phyloP scores from a whole-genome alignment of 371 early-diverging fungal genomes.

The Parasitella parasitica region DNA sequence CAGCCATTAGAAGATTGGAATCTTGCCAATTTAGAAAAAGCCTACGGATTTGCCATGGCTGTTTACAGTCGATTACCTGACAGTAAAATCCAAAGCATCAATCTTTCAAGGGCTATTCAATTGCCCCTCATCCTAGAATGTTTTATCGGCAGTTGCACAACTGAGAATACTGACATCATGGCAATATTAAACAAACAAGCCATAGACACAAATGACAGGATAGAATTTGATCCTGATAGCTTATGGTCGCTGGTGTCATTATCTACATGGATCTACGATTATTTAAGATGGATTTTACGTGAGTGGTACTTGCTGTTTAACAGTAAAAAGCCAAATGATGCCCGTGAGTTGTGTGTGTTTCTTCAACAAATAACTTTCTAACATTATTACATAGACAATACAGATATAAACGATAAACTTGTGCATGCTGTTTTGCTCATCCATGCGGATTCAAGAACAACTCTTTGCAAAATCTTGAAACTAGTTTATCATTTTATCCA shows the following conservation, averaged over 20 bases:
- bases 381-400: not conserved
- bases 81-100: slow-evolving; percentile 27
- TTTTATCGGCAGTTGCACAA: slow-evolving; percentile 37
- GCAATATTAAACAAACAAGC: slow-evolving; percentile 16
- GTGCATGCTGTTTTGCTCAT: slow-evolving; percentile 36
- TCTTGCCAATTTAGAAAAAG: slow-evolving; percentile 26
- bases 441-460: slow-evolving; percentile 27
- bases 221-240: slow-evolving; percentile 33
- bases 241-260: slow-evolving; percentile 43
- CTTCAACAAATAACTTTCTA: not conserved
- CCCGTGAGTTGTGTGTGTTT: slow-evolving; percentile 20
- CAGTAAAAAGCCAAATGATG: slow-evolving; percentile 23
- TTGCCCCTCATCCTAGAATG: slow-evolving; percentile 43
- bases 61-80: slow-evolving; percentile 22
- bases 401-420: slow-evolving; percentile 23
- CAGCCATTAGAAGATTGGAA: slow-evolving; percentile 26
- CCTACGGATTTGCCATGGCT: slow-evolving; percentile 37
- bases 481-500: slow-evolving; percentile 36
- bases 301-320: slow-evolving; percentile 42
- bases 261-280: slow-evolving; percentile 38
- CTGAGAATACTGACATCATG: slow-evolving; percentile 17
- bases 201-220: not conserved
- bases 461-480: slow-evolving; percentile 23
- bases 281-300: slow-evolving; percentile 34
- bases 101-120: slow-evolving; percentile 40